Conservation (phyloP, 768 basidiomycete species). For the Cystobasidiopsis lactophilus region DNA sequence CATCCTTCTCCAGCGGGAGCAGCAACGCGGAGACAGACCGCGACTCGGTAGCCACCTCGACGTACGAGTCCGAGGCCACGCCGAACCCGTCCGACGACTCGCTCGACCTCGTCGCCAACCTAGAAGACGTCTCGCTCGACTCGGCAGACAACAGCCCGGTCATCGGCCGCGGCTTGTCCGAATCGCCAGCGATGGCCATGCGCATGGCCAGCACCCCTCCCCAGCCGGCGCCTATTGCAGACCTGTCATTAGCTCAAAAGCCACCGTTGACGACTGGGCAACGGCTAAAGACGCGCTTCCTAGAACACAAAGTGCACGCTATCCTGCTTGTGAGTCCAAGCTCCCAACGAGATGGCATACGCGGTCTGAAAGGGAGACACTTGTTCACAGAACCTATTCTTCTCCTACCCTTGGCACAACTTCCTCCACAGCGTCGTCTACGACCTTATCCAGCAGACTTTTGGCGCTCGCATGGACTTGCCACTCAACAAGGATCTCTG, state of each 20-base stretch:
- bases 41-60: background rate
- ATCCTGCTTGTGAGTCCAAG: constrained; percentile 51
- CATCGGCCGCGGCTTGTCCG: no score
- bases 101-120: background rate
- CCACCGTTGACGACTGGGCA: background rate
- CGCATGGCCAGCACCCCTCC: no score
- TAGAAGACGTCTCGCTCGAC: constrained; percentile 34
- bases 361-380: no score
- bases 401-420: constrained; percentile 91
- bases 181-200: no score
- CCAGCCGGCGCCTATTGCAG: no score
- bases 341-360: no score
- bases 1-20: no score
- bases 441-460: constrained; percentile 81
- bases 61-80: no score
- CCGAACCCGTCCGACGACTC: background rate
- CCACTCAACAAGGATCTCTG: constrained; percentile 67
- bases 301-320: constrained; percentile 48
- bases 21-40: background rate
- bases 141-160: constrained; percentile 26
- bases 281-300: constrained; percentile 47
- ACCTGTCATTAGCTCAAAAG: background rate
- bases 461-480: constrained; percentile 65
- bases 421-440: constrained; percentile 92
- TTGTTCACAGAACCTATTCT: constrained; percentile 91